Evolutionary conservation across 2,329 filamentous ascomycete genomes (phyloP), one percentile per base, ranked within the genome.

Genomic region (Ophiobolus disseminans): DNA sequence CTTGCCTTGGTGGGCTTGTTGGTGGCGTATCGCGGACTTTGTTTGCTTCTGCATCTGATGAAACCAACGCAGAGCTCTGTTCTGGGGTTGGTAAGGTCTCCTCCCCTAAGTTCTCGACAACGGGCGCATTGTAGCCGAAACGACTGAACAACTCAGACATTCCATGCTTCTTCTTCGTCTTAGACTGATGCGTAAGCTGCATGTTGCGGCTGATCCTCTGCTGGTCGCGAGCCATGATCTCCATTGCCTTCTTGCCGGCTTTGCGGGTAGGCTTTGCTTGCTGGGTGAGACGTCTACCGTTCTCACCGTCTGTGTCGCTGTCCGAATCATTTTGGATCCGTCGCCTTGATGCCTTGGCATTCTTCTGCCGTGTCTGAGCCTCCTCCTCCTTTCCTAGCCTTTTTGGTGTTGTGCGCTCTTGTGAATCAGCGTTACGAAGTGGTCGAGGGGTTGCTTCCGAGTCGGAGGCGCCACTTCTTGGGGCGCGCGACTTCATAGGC

Each of bases 151-250:
- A 79, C 50, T 89, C 89, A 28, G 86, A 84, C 60, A 92, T 94
- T 5, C 87, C 86, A 57, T 96, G 89, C 76, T 91, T 96, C 79
- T 94, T 97, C 73, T 89, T 92, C 1, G 91, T 77, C 75, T 87
- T 90, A 19, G 90, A 89, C 68, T 96, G 87, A 72, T 97, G 92
- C 1, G 89, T 85, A 39, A 99, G 82, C 72, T 97, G 93, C 84
- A 96, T 89, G 67, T 89, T 95, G 58, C 94, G 84, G 59, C 85
- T 87, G 76, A 99, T 84, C 22, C 94, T 86, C 76, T 99, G 94
- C 1, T 93, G 97, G 74, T 99, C 94, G 7, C 91, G 85, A 62
- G 89, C 88, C 88, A 99, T 97, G 60, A 97, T 93, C 68, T 97
- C 90, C 32, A 97, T 72, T 0, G 94, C 94, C 75, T 91, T 97